These are phyloP conservation scores for Stenocarpella maydis DNA, from an alignment of 2,329 filamentous ascomycete species.

Conservation along the genomic window DNA sequence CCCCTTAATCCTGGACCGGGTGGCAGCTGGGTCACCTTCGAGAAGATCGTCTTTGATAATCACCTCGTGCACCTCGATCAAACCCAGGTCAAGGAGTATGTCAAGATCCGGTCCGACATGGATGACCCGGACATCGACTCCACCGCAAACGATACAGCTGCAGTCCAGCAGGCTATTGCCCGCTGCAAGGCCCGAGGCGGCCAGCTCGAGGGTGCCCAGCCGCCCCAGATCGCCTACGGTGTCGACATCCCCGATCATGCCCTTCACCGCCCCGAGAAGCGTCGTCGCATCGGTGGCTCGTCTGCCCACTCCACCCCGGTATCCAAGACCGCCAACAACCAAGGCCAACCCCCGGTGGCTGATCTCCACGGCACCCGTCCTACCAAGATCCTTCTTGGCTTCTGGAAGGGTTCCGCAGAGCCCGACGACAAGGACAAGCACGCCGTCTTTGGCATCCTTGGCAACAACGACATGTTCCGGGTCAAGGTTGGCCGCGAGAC, in stretches of 20 bases:
- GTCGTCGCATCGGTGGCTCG: conserved; percentile 51
- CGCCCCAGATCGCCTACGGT: conserved; percentile 60
- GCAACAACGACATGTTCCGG: conserved; percentile 70
- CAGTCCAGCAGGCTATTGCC: conserved; percentile 56
- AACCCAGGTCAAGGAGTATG: conserved; percentile 68
- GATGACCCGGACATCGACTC: conserved; percentile 51
- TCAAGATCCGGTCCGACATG: conserved; percentile 58
- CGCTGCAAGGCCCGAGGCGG: conserved; percentile 53
- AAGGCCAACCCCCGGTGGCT: conserved; percentile 40
- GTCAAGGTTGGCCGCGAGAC: conserved; percentile 69
- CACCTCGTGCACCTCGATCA: conserved; percentile 65
- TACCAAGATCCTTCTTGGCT: conserved; percentile 65
- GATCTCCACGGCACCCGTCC: conserved; percentile 61
- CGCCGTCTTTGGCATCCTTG: conserved; percentile 69
- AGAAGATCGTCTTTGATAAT: conserved; percentile 65
- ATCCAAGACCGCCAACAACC: neutral
- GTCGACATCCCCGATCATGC: conserved; percentile 55
- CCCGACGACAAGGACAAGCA: conserved; percentile 59
- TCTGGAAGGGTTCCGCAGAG: conserved; percentile 65
- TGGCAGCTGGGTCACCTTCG: conserved; percentile 71
- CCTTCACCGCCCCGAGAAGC: conserved; percentile 52
- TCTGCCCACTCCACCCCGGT: conserved; percentile 11
- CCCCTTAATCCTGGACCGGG: conserved; percentile 65
- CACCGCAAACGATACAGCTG: conserved; percentile 49
- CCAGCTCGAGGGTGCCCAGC: conserved; percentile 51